Conservation (phyloP, 140 eudicot species). For the Flaveria floridana region DNA sequence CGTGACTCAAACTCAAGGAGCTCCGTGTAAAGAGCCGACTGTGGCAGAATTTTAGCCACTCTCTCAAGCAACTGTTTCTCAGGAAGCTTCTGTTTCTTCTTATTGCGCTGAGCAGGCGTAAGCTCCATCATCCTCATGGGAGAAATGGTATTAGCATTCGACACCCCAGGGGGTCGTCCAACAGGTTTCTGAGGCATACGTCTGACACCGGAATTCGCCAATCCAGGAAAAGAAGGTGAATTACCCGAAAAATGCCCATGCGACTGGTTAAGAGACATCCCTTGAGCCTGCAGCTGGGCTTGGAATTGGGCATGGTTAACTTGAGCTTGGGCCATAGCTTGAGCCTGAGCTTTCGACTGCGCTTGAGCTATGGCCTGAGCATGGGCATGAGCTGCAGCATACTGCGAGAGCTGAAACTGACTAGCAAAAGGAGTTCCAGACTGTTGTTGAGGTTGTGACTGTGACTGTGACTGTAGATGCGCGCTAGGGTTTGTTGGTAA, state of each 20-base stretch:
- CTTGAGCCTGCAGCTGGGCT: conserved; percentile 71
- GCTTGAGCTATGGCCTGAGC: conserved; percentile 76
- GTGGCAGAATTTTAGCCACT: conserved; percentile 82
- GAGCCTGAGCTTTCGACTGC: conserved; percentile 58
- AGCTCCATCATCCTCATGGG: conserved; percentile 83
- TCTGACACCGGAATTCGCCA: conserved; percentile 45
- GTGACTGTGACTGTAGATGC: conserved; percentile 39
- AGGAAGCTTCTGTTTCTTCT: conserved; percentile 86
- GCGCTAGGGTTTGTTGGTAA: conserved; percentile 52
- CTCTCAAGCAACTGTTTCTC: conserved; percentile 74
- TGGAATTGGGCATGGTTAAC: conserved; percentile 48
- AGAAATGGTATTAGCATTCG: conserved; percentile 48
- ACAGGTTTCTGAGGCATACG: conserved; percentile 68
- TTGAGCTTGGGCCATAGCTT: conserved; percentile 38
- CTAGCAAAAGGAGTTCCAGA: conserved; percentile 53
- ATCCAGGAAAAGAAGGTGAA: conserved; percentile 52
- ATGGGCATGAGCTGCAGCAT: conserved; percentile 75
- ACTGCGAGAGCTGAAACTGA: conserved; percentile 68
- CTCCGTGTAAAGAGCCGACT: conserved; percentile 87
- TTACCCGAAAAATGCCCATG: conserved; percentile 45
- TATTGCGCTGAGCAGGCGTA: conserved; percentile 76
- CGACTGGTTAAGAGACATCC: conserved; percentile 51
- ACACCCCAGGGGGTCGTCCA: conserved; percentile 65
- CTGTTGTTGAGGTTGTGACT: conserved; percentile 38
- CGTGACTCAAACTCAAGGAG: conserved; percentile 94